Conservation (phyloP, 2,329 filamentous ascomycete genomes). For the Stagonosporopsis rhizophila region DNA sequence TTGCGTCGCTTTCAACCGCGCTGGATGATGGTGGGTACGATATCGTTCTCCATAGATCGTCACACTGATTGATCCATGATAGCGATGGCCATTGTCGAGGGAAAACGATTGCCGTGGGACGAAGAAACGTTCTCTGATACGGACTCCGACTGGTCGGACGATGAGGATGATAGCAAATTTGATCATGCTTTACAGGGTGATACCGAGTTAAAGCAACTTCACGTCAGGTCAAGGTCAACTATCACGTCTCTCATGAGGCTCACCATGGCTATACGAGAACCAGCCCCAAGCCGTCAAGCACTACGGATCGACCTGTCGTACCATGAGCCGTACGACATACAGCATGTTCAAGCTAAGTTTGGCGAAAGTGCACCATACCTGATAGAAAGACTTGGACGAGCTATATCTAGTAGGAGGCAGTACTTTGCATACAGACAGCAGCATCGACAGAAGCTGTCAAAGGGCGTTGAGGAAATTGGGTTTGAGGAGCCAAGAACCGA, state of each 20-base stretch:
- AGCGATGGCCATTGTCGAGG: conserved; percentile 2
- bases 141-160: neutral
- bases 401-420: conserved; percentile 41
- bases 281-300: conserved; percentile 40
- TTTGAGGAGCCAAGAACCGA: conserved; percentile 27
- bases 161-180: neutral
- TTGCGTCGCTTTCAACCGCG: neutral
- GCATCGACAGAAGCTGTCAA: conserved; percentile 41
- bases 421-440: conserved; percentile 44
- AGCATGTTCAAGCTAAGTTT: conserved; percentile 3
- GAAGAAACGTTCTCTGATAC: conserved; percentile 2
- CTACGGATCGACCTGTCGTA: conserved; percentile 36
- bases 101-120: neutral
- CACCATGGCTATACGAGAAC: conserved; percentile 44
- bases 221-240: conserved; percentile 26
- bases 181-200: neutral
- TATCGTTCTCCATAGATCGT: no score
- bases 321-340: conserved; percentile 37
- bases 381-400: conserved; percentile 36
- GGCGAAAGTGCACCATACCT: conserved; percentile 13
- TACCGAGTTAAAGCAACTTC: conserved; percentile 18
- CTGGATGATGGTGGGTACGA: neutral
- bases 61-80: neutral
- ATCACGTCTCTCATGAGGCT: conserved; percentile 44
- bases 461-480: conserved; percentile 30